Percentiles rank a stretch among this genome's conserved stretches.
Conservation (phyloP, 2,329 filamentous ascomycete genomes). For the Cytospora chrysosperma region DNA sequence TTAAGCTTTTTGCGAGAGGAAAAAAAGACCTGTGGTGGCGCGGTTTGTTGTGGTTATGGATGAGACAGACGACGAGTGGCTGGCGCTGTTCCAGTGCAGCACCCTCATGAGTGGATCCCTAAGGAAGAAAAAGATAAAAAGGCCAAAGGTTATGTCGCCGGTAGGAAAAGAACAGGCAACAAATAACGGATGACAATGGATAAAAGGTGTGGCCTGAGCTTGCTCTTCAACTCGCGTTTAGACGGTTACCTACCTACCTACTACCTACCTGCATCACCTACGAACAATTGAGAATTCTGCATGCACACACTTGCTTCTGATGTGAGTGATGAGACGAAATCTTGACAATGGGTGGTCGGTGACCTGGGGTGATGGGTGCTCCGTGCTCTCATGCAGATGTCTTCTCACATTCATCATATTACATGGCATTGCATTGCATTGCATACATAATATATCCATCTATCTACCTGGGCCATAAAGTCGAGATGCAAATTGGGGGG, state of each 20-base stretch:
- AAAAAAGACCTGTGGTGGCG: neutral
- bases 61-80: too few species aligned
- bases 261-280: slow-evolving; percentile 2
- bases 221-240: slow-evolving; percentile 8
- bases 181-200: neutral
- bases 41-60: neutral
- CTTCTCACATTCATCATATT: too few species aligned
- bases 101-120: too few species aligned
- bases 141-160: neutral
- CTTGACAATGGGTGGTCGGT: too few species aligned
- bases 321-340: neutral
- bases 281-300: neutral
- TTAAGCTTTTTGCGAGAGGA: neutral
- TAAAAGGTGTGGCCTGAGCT: slow-evolving; percentile 4
- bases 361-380: too few species aligned
- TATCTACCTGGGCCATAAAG: neutral
- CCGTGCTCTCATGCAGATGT: too few species aligned
- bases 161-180: neutral
- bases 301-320: too few species aligned
- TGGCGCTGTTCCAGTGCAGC: too few species aligned
- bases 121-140: too few species aligned
- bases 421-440: too few species aligned
- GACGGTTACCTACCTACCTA: slow-evolving; percentile 4
- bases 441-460: too few species aligned
- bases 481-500: neutral